Base-by-base conservation (phyloP, 2,329 filamentous ascomycete genomes). In the Aureobasidium leucospermi region DNA sequence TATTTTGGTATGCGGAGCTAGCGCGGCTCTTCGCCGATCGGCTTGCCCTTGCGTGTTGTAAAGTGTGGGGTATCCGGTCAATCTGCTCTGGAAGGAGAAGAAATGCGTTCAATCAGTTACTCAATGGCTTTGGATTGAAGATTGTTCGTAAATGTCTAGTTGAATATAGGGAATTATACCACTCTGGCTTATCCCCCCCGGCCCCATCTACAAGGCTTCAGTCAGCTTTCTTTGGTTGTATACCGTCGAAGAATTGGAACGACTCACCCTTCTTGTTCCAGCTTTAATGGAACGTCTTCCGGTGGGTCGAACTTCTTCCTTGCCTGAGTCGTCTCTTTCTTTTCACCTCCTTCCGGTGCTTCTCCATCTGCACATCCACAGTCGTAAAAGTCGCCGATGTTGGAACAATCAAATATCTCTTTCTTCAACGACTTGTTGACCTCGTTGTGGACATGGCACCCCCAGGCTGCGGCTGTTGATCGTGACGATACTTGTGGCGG, bases 331-430 rank as follows among this genome's bases (percentile, higher is more conserved):
- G 62, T 66, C 62, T 69, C 68, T 46, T 67, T 66, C 28, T 57
- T 57, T 28, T 57, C 48, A 9, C 43, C 49, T 9, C 34, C 47
- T 41, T 58, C 60, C 4, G 60, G 59, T 31, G 63, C 61, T 55
- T 61, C 71, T 38, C 75, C 73, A 51, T 79, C 78, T 28, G 77
- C 81, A 68, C 84, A 86, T 34, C 84, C 84, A 66, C 84, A 87
- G 67, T 87, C 83, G 68, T 87, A 87, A 63, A 85, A 85, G 60
- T 85, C 83, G 2, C 83, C 84, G 60, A 87, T 83, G 39, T 85
- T 81, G 43, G 78, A 78, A 70, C 84, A 87, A 69, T 86, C 82
- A 67, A 86, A 87, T 23, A 81, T 69, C 5, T 79, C 76, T 69
- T 87, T 87, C 34, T 78, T 70, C 61, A 87, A 72, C 66, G 82